Percentiles rank a stretch among this genome's conserved stretches.
Conservation (phyloP, 1,139 yeast species). For the Arxiozyma telluris region DNA sequence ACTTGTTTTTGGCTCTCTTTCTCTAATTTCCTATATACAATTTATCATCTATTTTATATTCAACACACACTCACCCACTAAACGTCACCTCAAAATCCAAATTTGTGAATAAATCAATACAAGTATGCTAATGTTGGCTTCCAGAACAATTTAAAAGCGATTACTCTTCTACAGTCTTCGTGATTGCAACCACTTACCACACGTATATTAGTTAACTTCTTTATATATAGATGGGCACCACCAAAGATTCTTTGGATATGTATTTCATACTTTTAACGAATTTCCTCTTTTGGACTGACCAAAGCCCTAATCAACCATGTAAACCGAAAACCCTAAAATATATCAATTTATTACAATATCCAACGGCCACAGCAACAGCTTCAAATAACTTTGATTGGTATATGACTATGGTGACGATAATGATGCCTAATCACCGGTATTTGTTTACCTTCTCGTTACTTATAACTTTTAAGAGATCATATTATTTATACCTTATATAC, state of each 20-base stretch:
- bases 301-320: not conserved
- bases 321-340: not conserved
- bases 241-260: no score
- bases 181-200: no score
- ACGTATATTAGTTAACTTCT: no score
- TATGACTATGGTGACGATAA: not conserved
- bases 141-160: no score
- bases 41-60: conserved; percentile 7
- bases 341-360: not conserved
- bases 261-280: not conserved
- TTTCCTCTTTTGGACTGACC: not conserved
- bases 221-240: no score
- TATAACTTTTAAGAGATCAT: not conserved
- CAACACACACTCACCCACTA: conserved; percentile 5
- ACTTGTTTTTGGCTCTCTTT: not conserved
- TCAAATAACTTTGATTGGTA: not conserved
- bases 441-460: not conserved
- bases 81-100: not conserved
- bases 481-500: not conserved
- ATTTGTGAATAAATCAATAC: not conserved
- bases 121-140: no score
- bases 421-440: not conserved
- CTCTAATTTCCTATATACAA: not conserved
- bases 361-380: not conserved
- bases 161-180: no score